phyloP scores from a whole-genome alignment of 148 eudicot species.

The Dysphania ambrosioides region DNA sequence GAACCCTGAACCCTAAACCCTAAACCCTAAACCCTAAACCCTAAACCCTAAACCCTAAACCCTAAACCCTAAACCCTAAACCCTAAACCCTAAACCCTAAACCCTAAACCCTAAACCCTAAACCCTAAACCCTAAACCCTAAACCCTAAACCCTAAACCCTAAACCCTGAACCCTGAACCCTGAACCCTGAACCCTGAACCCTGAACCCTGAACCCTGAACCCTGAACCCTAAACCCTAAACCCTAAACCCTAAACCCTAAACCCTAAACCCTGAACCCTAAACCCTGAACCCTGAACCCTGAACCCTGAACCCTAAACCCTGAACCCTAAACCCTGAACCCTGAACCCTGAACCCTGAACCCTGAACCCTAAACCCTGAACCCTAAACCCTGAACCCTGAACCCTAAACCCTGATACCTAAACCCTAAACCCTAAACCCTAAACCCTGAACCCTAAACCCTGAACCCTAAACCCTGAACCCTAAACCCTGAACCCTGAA shows the following conservation, averaged over 20 bases:
- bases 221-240: slow-evolving; percentile 18
- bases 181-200: slow-evolving; percentile 12
- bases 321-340: slow-evolving; percentile 10
- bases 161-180: slow-evolving; percentile 23
- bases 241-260: slow-evolving; percentile 21
- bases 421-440: slow-evolving; percentile 21
- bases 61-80: slow-evolving; percentile 29
- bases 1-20: slow-evolving; percentile 29
- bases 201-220: slow-evolving; percentile 14
- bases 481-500: slow-evolving; percentile 19
- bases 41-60: slow-evolving; percentile 33
- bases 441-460: slow-evolving; percentile 19
- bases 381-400: slow-evolving; percentile 25
- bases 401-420: slow-evolving; percentile 20
- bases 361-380: slow-evolving; percentile 25
- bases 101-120: slow-evolving; percentile 23
- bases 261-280: slow-evolving; percentile 18
- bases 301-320: slow-evolving; percentile 16
- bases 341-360: slow-evolving; percentile 15
- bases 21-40: slow-evolving; percentile 28
- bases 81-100: slow-evolving; percentile 22
- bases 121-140: slow-evolving; percentile 24
- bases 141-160: slow-evolving; percentile 29
- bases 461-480: slow-evolving; percentile 16
- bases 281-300: slow-evolving; percentile 21